These are phyloP conservation scores for Cordyceps pruinosa DNA, from an alignment of 2,329 filamentous ascomycete genomes.

Conservation along the genomic window DNA sequence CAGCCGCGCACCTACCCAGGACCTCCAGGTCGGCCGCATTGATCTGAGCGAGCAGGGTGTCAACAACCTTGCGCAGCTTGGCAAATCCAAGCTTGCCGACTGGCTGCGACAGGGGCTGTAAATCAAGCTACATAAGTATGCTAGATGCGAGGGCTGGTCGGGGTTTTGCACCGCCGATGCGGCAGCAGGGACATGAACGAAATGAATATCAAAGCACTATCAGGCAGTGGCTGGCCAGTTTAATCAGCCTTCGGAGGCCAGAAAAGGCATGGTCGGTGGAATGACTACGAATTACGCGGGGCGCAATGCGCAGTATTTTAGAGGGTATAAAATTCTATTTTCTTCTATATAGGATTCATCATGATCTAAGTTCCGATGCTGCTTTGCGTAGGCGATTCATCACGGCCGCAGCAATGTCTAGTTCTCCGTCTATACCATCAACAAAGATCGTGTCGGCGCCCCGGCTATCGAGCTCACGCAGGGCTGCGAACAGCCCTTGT, in stretches of 20 bases:
- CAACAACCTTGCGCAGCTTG: constrained; percentile 88
- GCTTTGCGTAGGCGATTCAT: constrained; percentile 81
- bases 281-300: background rate
- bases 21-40: constrained; percentile 87
- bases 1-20: constrained; percentile 83
- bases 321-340: constrained; percentile 19
- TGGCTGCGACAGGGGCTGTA: constrained; percentile 79
- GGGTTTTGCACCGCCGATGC: background rate
- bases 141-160: background rate
- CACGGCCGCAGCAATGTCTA: constrained; percentile 77
- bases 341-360: constrained; percentile 28
- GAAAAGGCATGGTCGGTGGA: background rate
- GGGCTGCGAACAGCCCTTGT: constrained; percentile 76
- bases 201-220: constrained; percentile 7
- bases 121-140: constrained; percentile 15
- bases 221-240: background rate
- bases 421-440: constrained; percentile 74
- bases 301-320: constrained; percentile 3
- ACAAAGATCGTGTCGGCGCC: constrained; percentile 81
- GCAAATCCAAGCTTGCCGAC: constrained; percentile 85
- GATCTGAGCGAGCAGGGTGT: constrained; percentile 94
- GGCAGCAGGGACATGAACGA: background rate
- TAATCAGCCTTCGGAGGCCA: background rate
- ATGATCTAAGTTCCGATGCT: constrained; percentile 53
- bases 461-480: constrained; percentile 75